These are phyloP conservation scores for Albugo candida DNA, from an alignment of 352 stramenopile genomes.

Conservation along the genomic window DNA sequence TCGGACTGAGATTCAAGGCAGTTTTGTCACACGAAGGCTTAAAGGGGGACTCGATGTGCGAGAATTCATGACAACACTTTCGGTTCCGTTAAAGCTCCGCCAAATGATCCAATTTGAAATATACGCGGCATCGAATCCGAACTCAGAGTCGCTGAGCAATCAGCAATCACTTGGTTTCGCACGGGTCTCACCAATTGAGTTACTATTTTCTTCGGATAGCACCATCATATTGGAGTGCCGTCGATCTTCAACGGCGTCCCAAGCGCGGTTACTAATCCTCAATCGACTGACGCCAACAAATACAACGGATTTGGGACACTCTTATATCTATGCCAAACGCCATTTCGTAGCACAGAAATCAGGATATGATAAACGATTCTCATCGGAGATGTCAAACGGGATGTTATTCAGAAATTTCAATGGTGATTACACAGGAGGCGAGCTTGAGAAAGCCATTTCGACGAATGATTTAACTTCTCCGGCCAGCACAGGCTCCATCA, in stretches of 20 bases:
- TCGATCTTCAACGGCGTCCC: conserved; percentile 21
- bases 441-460: neutral
- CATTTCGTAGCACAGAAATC: conserved; percentile 33
- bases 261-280: conserved; percentile 50
- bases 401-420: neutral
- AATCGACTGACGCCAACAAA: conserved; percentile 39
- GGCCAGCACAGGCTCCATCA: no score
- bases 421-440: neutral
- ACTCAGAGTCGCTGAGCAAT: conserved; percentile 24
- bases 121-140: conserved; percentile 30
- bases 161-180: conserved; percentile 62
- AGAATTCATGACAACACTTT: conserved; percentile 57
- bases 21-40: conserved; percentile 41
- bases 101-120: conserved; percentile 68
- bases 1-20: conserved; percentile 56
- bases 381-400: neutral
- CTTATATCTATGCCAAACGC: conserved; percentile 62
- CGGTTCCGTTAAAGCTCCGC: conserved; percentile 34
- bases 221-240: conserved; percentile 55
- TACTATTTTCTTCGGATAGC: conserved; percentile 54
- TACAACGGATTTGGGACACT: conserved; percentile 15
- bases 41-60: conserved; percentile 54
- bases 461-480: neutral
- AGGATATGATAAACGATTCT: neutral
- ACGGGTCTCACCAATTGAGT: conserved; percentile 40